Conservation (phyloP, 345 rosid species). For the Melaleuca alternifolia region DNA sequence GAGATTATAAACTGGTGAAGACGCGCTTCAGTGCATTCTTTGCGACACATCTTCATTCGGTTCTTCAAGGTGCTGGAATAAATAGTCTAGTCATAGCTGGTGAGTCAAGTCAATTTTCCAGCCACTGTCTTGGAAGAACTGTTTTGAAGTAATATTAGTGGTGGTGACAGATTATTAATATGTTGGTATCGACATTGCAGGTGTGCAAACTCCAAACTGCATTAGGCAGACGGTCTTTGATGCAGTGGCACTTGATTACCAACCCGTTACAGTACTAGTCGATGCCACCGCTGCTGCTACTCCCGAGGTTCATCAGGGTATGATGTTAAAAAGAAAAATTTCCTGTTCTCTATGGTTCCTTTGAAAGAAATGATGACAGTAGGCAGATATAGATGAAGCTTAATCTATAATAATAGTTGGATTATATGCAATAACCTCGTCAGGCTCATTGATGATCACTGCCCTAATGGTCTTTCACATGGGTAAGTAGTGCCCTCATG, state of each 20-base stretch:
- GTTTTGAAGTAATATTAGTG: background rate
- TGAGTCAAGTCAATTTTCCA: conserved; percentile 9
- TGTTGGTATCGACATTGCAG: conserved; percentile 16
- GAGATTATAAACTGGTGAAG: conserved; percentile 79
- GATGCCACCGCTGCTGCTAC: conserved; percentile 96
- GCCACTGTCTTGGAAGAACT: background rate
- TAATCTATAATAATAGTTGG: background rate
- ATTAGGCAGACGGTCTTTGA: conserved; percentile 86
- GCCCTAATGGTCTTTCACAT: background rate
- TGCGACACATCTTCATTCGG: conserved; percentile 58
- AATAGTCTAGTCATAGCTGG: conserved; percentile 48
- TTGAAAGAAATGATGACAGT: background rate
- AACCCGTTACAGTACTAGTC: conserved; percentile 35
- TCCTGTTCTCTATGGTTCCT: background rate
- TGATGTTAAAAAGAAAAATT: background rate
- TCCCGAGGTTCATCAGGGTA: conserved; percentile 41
- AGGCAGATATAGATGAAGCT: background rate
- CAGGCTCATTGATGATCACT: background rate
- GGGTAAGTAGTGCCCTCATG: background rate
- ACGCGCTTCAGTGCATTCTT: conserved; percentile 87
- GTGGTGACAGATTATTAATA: background rate
- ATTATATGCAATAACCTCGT: background rate
- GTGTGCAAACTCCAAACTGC: conserved; percentile 85
- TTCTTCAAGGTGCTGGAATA: conserved; percentile 44
- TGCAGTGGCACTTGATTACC: conserved; percentile 64